These are phyloP conservation scores for Periconia sp. DNA, from an alignment of 2,329 filamentous ascomycete species.

Conservation along the genomic window DNA sequence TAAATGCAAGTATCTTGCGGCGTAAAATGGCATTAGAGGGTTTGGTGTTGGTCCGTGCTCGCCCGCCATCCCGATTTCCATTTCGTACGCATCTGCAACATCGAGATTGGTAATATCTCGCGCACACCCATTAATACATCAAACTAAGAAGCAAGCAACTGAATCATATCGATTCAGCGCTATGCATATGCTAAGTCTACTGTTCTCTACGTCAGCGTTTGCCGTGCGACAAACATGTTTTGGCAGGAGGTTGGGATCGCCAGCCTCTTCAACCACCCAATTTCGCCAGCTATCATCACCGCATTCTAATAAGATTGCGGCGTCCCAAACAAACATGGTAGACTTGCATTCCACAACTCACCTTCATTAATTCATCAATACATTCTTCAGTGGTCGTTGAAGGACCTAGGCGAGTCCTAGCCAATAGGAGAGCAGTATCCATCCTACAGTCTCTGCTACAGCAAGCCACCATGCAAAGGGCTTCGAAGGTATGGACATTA, in stretches of 20 bases:
- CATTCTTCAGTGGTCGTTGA: background rate
- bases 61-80: too few species aligned
- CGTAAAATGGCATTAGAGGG: too few species aligned
- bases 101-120: too few species aligned
- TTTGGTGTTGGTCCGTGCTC: too few species aligned
- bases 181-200: conserved; percentile 22
- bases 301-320: conserved; percentile 17
- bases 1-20: too few species aligned
- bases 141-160: too few species aligned
- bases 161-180: too few species aligned
- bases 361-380: conserved; percentile 11
- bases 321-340: conserved; percentile 7
- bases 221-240: conserved; percentile 33
- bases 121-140: too few species aligned
- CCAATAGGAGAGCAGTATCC: conserved; percentile 20
- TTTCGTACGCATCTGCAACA: too few species aligned
- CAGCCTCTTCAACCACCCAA: conserved; percentile 27
- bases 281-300: conserved; percentile 14
- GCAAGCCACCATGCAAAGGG: conserved; percentile 23
- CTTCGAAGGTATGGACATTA: conserved; percentile 21
- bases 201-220: conserved; percentile 20
- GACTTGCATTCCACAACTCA: conserved; percentile 15
- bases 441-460: conserved; percentile 5
- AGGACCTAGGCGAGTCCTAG: background rate
- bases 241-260: conserved; percentile 28